phyloP scores from a whole-genome alignment of 2,329 filamentous ascomycete species.

The Phaeosphaeria sp. region DNA sequence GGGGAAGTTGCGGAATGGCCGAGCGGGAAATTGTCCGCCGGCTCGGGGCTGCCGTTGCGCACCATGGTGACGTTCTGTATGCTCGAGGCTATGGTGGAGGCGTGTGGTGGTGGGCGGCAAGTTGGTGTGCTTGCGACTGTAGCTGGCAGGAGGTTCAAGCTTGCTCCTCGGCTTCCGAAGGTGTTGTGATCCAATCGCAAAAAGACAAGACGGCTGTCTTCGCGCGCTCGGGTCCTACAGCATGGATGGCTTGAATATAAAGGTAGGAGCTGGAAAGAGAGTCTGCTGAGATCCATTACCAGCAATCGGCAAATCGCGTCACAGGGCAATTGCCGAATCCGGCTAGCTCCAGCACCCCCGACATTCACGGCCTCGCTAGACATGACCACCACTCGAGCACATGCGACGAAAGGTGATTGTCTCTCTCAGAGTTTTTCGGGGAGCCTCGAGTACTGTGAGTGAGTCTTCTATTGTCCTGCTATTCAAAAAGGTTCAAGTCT shows the following conservation, averaged over 20 bases:
- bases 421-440: too few relatives aligned
- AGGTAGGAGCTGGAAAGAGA: not conserved
- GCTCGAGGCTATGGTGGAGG: not conserved
- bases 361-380: too few relatives aligned
- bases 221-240: not conserved
- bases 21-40: constrained; percentile 44
- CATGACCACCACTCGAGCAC: not conserved
- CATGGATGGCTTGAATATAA: not conserved
- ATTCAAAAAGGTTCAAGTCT: too few relatives aligned
- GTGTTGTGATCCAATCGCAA: not conserved
- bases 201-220: not conserved
- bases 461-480: too few relatives aligned
- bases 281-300: not conserved
- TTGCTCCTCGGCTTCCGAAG: not conserved
- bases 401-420: too few relatives aligned
- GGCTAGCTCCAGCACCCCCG: not conserved
- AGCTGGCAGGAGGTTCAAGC: not conserved
- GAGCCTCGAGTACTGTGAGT: too few relatives aligned
- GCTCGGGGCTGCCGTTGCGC: constrained; percentile 47
- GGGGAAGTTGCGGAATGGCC: constrained; percentile 51
- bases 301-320: constrained; percentile 2
- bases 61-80: constrained; percentile 38
- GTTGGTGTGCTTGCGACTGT: not conserved
- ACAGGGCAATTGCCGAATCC: not conserved
- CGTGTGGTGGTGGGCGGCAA: not conserved